Conservation (phyloP, 768 basidiomycete genomes). For the Boletus reticuloceps region DNA sequence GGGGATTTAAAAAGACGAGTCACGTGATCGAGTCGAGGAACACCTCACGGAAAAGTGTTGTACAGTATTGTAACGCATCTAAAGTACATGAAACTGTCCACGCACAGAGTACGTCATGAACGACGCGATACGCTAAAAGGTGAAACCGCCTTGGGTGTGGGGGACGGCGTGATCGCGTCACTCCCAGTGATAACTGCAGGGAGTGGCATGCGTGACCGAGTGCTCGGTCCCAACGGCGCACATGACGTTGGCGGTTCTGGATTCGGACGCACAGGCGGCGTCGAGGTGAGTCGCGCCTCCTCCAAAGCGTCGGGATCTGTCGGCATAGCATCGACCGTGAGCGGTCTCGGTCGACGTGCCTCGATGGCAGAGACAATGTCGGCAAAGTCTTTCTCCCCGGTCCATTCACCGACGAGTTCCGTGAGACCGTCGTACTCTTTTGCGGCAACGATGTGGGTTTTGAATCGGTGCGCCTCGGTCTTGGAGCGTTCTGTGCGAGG, state of each 20-base stretch:
- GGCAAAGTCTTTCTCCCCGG: slow-evolving; percentile 60
- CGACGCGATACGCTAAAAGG: slow-evolving; percentile 10
- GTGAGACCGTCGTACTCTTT: slow-evolving; percentile 60
- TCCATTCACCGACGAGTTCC: slow-evolving; percentile 50
- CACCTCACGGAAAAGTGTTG: too few relatives aligned
- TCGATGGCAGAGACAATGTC: slow-evolving; percentile 51
- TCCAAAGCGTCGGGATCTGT: background rate
- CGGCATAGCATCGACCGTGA: slow-evolving; percentile 9
- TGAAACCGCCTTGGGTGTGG: slow-evolving; percentile 27
- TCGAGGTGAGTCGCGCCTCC: slow-evolving; percentile 35
- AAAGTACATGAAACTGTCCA: background rate
- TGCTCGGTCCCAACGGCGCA: slow-evolving; percentile 42
- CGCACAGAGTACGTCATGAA: background rate
- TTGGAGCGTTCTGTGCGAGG: slow-evolving; percentile 55
- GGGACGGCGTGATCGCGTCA: slow-evolving; percentile 47
- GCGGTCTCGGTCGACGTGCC: slow-evolving; percentile 21
- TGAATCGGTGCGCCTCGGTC: slow-evolving; percentile 53
- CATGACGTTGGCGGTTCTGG: slow-evolving; percentile 54
- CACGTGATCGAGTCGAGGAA: too few relatives aligned
- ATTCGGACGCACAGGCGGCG: slow-evolving; percentile 53
- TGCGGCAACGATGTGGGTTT: slow-evolving; percentile 52
- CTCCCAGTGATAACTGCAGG: slow-evolving; percentile 42
- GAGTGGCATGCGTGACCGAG: slow-evolving; percentile 33
- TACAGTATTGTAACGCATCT: background rate
- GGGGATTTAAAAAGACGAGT: background rate